Evolutionary conservation across 179 eudicot species (phyloP), one percentile per base, ranked within the genome.

Genomic region (Camellia oleifera): DNA sequence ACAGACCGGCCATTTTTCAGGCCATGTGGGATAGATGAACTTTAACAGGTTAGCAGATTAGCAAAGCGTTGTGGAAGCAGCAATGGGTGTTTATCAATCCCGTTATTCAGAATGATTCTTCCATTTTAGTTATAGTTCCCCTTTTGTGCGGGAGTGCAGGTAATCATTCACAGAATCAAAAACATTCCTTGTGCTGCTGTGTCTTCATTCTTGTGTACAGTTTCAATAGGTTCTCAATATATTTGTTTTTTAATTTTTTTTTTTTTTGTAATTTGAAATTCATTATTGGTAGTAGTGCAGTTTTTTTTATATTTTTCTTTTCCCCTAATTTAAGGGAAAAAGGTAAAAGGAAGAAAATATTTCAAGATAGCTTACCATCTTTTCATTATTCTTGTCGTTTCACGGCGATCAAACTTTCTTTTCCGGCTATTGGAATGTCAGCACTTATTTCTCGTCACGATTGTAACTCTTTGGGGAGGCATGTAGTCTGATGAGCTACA

Each of bases 1-100:
- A 91, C 83, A 91, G 99, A 84, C 97, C 92, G 67, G 84, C 92
- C 72, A 87, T 94, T 71, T 94, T 85, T 85, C 98, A 94, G 54
- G 97, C 93, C 23, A 88, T 42, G 87, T 89, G 94, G 93, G 99
- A 96, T 78, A 85, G 92, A 50, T 94, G 90, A 88, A 77, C 5
- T 57, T 75, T 75, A 48, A 32, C 63, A 13, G 23, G 32, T 32
- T 32, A 32, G 32, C 32, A 32, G 32, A 32, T 32, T 32, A 32
- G 32, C 32, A 32, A 32, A 32, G 4, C 61, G 17, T 52, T 54
- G 18, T n/a, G 44, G 57, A 20, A 67, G 79, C 71, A n/a, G 57
- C 79, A 45, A 7, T 4, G 52, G 74, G 76, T 74, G 79, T 80
- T 50, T 69, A 80, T 69, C 72, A 66, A 83, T 53, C 78, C 58